These are phyloP conservation scores for Fusarium aywerte DNA, from an alignment of 2,329 filamentous ascomycete species.

Conservation along the genomic window DNA sequence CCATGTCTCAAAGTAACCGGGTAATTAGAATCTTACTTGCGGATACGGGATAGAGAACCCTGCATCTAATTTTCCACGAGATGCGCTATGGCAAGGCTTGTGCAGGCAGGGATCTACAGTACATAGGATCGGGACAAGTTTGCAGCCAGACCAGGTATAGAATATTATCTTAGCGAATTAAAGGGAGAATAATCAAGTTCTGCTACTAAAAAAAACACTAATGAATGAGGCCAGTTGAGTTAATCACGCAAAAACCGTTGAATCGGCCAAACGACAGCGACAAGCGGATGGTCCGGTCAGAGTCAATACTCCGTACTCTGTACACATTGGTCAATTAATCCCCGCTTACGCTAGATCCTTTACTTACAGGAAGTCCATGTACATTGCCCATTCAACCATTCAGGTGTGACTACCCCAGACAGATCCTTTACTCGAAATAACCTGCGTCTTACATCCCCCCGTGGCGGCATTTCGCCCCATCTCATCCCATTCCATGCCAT, in stretches of 20 bases:
- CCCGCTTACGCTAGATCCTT: background rate
- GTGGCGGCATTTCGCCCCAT: background rate
- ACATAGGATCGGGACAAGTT: background rate
- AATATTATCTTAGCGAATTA: too few relatives aligned
- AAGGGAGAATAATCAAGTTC: too few relatives aligned
- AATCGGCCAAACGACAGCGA: background rate
- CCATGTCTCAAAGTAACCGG: too few relatives aligned
- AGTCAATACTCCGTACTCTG: too few relatives aligned
- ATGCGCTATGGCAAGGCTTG: background rate
- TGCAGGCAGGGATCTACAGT: background rate
- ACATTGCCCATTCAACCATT: background rate
- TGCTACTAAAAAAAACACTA: too few relatives aligned
- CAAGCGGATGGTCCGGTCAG: background rate
- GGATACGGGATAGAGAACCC: too few relatives aligned
- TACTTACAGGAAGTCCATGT: too few relatives aligned
- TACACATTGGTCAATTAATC: too few relatives aligned
- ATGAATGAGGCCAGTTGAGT: too few relatives aligned
- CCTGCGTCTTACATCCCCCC: background rate
- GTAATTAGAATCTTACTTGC: too few relatives aligned
- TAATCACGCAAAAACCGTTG: background rate
- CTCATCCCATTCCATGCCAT: background rate
- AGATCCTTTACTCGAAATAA: background rate
- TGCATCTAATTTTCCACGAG: background rate
- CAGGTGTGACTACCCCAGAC: background rate
- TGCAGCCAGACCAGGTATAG: too few relatives aligned